Evolutionary conservation across 2,329 filamentous ascomycete species (phyloP).

Genomic region (Alternaria hordeiaustralica): DNA sequence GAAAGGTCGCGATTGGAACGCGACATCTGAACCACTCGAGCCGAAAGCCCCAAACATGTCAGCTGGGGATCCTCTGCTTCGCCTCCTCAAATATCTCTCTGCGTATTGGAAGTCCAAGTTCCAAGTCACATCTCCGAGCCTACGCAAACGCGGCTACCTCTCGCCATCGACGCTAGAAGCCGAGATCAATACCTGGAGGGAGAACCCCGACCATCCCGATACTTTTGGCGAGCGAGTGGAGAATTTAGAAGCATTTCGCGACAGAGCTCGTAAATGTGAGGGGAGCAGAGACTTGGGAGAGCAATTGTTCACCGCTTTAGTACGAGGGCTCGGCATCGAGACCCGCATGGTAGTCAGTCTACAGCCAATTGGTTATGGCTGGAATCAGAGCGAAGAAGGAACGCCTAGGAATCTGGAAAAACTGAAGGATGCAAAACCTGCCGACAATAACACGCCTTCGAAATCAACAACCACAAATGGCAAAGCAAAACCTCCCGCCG

Average conservation of each 20-base stretch:
- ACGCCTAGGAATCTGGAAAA: constrained; percentile 53
- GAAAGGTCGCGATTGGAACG: constrained; percentile 72
- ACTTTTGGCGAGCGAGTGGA: constrained; percentile 78
- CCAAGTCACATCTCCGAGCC: constrained; percentile 73
- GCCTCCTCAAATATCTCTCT: constrained; percentile 76
- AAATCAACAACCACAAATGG: constrained; percentile 6
- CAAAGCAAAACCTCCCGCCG: constrained; percentile 6
- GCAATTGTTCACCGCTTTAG: constrained; percentile 85
- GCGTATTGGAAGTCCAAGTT: constrained; percentile 91
- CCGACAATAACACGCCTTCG: background rate
- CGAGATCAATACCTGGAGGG: constrained; percentile 73
- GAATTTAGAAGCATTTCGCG: constrained; percentile 71
- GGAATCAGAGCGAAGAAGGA: constrained; percentile 85
- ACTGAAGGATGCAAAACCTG: constrained; percentile 16
- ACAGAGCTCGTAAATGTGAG: constrained; percentile 70
- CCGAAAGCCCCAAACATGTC: constrained; percentile 77
- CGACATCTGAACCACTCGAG: constrained; percentile 72
- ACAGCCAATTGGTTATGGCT: constrained; percentile 88
- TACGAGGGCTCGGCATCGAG: constrained; percentile 82
- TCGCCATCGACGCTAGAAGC: constrained; percentile 75
- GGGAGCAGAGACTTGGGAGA: constrained; percentile 89
- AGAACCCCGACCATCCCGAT: constrained; percentile 66
- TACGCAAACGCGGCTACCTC: constrained; percentile 92
- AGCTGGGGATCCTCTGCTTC: constrained; percentile 79
- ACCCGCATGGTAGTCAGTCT: constrained; percentile 82